phyloP scores from a whole-genome alignment of 2,329 filamentous ascomycete species.

The Calonectria honghensis region DNA sequence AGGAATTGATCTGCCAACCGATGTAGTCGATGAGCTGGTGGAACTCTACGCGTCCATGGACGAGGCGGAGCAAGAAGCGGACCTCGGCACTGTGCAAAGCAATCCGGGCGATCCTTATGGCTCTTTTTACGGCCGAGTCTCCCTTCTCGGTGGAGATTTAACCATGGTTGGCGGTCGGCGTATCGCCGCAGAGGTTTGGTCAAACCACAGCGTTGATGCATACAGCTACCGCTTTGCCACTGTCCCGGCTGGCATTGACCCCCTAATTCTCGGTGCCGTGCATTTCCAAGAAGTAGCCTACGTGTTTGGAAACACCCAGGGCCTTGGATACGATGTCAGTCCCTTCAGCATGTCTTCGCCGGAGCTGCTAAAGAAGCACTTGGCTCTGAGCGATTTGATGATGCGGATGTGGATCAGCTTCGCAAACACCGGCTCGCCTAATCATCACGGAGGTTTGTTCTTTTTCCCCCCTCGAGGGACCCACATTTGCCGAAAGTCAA shows the following conservation, averaged over 20 bases:
- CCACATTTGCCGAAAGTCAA: background rate
- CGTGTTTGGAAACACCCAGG: background rate
- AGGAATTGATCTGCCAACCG: background rate
- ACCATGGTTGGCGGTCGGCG: background rate
- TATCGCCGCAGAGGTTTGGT: background rate
- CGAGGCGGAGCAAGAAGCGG: background rate
- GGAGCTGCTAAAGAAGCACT: background rate
- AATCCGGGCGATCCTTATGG: background rate
- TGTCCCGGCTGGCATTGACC: background rate
- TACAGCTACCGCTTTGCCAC: constrained; percentile 12
- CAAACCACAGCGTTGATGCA: background rate
- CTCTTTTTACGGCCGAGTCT: background rate
- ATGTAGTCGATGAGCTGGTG: background rate
- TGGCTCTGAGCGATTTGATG: constrained; percentile 12
- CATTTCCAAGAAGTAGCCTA: constrained; percentile 6
- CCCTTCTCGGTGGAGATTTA: background rate
- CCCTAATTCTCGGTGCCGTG: background rate
- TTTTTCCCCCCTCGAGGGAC: too few relatives aligned
- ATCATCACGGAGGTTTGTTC: constrained; percentile 9
- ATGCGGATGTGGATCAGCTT: constrained; percentile 17
- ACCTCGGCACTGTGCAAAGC: background rate
- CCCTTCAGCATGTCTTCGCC: background rate
- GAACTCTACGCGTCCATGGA: background rate
- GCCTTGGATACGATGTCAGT: background rate
- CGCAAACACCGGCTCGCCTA: constrained; percentile 5